A percentile compares a stretch with the other conserved stretches of the same genome.
These are phyloP conservation scores for Rosellinia necatrix DNA, from an alignment of 2,329 filamentous ascomycete genomes.

Conservation along the genomic window DNA sequence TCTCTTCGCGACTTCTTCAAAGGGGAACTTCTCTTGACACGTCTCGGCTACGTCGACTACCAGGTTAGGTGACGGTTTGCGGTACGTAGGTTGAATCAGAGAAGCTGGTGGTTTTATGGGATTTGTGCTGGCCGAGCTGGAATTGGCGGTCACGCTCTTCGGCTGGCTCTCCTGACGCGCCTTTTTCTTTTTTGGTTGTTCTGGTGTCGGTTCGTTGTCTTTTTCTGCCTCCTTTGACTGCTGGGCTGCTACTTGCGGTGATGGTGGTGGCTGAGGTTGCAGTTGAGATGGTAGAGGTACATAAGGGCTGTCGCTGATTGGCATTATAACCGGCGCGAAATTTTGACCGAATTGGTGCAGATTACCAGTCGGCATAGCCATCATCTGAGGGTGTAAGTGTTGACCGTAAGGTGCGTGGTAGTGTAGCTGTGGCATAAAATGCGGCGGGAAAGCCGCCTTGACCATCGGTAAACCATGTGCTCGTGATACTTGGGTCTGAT, in stretches of 20 bases:
- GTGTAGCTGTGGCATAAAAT: constrained; percentile 32
- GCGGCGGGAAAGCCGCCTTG: constrained; percentile 31
- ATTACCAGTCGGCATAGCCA: constrained; percentile 31
- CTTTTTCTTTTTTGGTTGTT: neutral
- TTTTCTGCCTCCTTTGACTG: neutral
- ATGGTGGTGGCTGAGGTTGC: constrained; percentile 2
- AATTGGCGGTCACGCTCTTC: neutral
- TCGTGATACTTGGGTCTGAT: constrained; percentile 37
- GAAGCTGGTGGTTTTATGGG: constrained; percentile 33
- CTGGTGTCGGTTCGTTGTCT: neutral
- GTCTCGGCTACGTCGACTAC: constrained; percentile 57
- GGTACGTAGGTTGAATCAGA: constrained; percentile 39
- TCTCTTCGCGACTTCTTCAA: constrained; percentile 50
- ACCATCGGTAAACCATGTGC: constrained; percentile 35
- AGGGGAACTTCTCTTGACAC: constrained; percentile 51
- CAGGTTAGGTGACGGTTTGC: constrained; percentile 45
- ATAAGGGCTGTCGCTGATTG: constrained; percentile 31
- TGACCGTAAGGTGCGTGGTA: constrained; percentile 33
- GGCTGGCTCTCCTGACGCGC: neutral
- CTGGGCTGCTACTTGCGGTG: neutral
- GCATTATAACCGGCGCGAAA: constrained; percentile 37
- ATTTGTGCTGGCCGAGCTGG: constrained; percentile 15
- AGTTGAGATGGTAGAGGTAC: constrained; percentile 25
- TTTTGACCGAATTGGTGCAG: constrained; percentile 31
- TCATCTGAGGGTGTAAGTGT: constrained; percentile 36